Percentiles rank a stretch among this genome's conserved stretches.
phyloP scores from a whole-genome alignment of 2,329 filamentous ascomycete species.

The Helminthosporium solani region DNA sequence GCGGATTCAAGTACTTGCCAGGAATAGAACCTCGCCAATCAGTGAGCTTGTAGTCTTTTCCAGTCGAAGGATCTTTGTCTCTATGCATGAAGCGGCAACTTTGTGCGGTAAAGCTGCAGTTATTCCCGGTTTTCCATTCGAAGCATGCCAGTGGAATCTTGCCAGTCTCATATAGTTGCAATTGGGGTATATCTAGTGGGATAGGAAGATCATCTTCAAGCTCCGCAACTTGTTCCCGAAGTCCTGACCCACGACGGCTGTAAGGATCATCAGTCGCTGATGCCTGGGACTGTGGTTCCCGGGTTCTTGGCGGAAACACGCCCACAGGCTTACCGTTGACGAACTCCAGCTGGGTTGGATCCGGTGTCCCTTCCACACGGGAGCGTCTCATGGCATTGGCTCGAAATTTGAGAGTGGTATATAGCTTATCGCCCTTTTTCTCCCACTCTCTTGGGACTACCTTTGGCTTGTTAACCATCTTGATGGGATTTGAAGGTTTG shows the following conservation, averaged over 20 bases:
- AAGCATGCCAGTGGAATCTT: slow-evolving; percentile 36
- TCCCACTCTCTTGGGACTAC: slow-evolving; percentile 10
- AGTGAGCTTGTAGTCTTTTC: slow-evolving; percentile 16
- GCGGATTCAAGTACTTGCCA: slow-evolving; percentile 27
- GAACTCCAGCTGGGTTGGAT: slow-evolving; percentile 24
- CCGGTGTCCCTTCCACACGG: slow-evolving; percentile 27
- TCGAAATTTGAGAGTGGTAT: slow-evolving; percentile 17
- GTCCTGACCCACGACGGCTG: slow-evolving; percentile 23
- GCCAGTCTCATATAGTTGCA: slow-evolving; percentile 21
- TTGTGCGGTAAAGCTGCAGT: slow-evolving; percentile 18
- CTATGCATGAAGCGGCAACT: slow-evolving; percentile 33
- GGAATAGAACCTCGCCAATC: slow-evolving; percentile 20
- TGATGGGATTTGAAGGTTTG: slow-evolving; percentile 19
- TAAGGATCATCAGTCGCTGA: slow-evolving; percentile 19
- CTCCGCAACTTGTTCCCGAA: slow-evolving; percentile 14
- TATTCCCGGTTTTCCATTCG: slow-evolving; percentile 25
- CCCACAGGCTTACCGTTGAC: slow-evolving; percentile 20
- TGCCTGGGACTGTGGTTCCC: background rate
- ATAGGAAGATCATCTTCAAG: slow-evolving; percentile 1
- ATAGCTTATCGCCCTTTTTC: slow-evolving; percentile 18
- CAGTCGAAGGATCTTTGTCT: slow-evolving; percentile 16
- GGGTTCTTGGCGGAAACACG: slow-evolving; percentile 1
- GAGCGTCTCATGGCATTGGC: slow-evolving; percentile 22
- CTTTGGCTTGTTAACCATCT: slow-evolving; percentile 27
- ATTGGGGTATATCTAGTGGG: slow-evolving; percentile 1